These are phyloP conservation scores for Globisporangium parvum DNA, from an alignment of 352 stramenopile genomes.

Conservation along the genomic window DNA sequence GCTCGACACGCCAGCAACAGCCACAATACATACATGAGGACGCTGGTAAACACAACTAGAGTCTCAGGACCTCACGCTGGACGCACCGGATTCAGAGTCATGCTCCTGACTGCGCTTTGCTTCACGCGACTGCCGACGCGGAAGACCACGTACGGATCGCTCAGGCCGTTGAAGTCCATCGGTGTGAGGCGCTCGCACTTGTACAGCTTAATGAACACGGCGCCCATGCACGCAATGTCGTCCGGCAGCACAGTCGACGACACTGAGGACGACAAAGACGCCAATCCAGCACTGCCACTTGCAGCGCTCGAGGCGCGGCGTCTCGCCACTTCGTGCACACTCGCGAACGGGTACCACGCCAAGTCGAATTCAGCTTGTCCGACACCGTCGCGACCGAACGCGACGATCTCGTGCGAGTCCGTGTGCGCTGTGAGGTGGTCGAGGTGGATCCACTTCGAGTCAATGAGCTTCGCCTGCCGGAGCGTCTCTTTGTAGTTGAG, in stretches of 20 bases:
- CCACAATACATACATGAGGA: background rate
- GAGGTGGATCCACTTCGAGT: conserved; percentile 42
- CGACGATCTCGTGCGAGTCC: conserved; percentile 25
- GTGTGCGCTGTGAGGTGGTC: conserved; percentile 27
- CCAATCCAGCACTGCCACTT: background rate
- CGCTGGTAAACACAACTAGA: background rate
- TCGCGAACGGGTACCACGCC: conserved; percentile 33
- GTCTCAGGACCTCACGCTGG: background rate
- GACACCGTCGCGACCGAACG: conserved; percentile 27
- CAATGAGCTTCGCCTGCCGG: conserved; percentile 21
- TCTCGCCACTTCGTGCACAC: background rate
- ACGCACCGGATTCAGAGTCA: conserved; percentile 34
- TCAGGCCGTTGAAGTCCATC: conserved; percentile 38
- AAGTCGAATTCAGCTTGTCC: conserved; percentile 36
- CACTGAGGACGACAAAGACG: background rate
- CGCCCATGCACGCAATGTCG: conserved; percentile 34
- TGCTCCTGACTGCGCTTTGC: conserved; percentile 32
- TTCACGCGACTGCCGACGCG: conserved; percentile 27
- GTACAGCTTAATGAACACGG: conserved; percentile 33
- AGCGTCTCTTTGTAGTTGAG: conserved; percentile 37
- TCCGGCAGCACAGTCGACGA: conserved; percentile 16
- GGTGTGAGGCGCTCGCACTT: conserved; percentile 30
- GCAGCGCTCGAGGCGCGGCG: conserved; percentile 1
- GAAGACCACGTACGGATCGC: conserved; percentile 43
- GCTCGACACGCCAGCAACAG: background rate